phyloP scores from a whole-genome alignment of 2,329 filamentous ascomycete genomes.

The Seiridium cupressi region DNA sequence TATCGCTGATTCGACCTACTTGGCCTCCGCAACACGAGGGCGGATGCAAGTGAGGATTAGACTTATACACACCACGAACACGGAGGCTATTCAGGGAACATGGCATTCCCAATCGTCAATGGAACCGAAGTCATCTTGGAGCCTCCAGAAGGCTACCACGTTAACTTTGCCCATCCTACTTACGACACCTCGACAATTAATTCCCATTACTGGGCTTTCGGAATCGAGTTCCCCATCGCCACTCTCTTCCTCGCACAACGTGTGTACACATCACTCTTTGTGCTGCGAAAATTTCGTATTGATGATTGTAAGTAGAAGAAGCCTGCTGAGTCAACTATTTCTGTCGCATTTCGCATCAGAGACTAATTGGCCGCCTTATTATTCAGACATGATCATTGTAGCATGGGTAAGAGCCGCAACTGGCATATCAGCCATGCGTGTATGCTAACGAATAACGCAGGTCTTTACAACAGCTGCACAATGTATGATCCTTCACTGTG shows the following conservation, averaged over 20 bases:
- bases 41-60: no score
- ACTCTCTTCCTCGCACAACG: conserved; percentile 14
- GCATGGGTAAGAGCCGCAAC: neutral
- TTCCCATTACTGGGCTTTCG: conserved; percentile 5
- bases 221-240: conserved; percentile 9
- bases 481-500: neutral
- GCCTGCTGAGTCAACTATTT: neutral
- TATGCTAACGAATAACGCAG: neutral
- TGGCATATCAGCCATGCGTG: neutral
- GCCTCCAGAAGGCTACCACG: conserved; percentile 1
- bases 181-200: conserved; percentile 11
- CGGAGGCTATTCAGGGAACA: neutral
- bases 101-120: conserved; percentile 3
- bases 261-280: conserved; percentile 11
- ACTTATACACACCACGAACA: no score
- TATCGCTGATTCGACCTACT: no score
- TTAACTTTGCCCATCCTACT: conserved; percentile 6
- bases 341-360: neutral
- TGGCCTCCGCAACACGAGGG: no score
- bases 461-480: neutral
- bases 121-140: neutral
- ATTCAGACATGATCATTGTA: neutral
- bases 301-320: conserved; percentile 4
- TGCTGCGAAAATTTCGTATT: conserved; percentile 7
- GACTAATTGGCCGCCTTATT: no score